A percentile compares a stretch with the other conserved stretches of the same genome.
Evolutionary conservation across 805 yeast genomes (phyloP).

Genomic region (Myxozyma udenii): DNA sequence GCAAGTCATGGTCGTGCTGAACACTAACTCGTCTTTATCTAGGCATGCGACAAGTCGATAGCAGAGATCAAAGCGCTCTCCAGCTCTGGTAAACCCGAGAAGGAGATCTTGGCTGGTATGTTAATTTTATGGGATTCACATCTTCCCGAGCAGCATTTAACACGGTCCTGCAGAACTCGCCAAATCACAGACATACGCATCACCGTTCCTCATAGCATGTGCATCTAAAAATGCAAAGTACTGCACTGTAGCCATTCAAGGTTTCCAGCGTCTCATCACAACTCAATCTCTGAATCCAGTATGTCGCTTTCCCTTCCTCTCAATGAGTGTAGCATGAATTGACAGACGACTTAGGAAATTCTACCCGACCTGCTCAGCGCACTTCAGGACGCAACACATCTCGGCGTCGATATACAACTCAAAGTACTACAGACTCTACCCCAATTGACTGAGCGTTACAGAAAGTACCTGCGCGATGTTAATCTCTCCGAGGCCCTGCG

Average conservation of each 20-base stretch:
- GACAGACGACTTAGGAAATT: conserved; percentile 4
- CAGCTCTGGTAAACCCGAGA: conserved; percentile 28
- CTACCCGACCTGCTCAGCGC: conserved; percentile 59
- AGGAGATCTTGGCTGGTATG: conserved; percentile 32
- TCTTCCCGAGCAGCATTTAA: not conserved
- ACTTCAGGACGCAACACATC: conserved; percentile 66
- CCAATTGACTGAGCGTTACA: conserved; percentile 62
- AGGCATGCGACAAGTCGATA: conserved; percentile 34
- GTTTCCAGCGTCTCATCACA: conserved; percentile 60
- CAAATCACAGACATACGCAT: conserved; percentile 52
- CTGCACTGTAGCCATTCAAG: conserved; percentile 66
- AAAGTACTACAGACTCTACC: conserved; percentile 84
- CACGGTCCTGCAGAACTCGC: conserved; percentile 37
- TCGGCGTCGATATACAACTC: conserved; percentile 79
- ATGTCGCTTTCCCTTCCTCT: conserved; percentile 32
- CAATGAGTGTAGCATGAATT: conserved; percentile 29
- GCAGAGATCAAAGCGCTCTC: conserved; percentile 20
- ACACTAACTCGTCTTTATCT: conserved; percentile 9
- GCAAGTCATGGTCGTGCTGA: not conserved
- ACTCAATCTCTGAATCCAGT: conserved; percentile 53
- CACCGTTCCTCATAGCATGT: conserved; percentile 72
- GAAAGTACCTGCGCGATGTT: conserved; percentile 52
- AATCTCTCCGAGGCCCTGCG: conserved; percentile 56
- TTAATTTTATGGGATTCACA: not conserved
- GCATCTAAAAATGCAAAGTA: conserved; percentile 71